A percentile compares a stretch with the other conserved stretches of the same genome.
phyloP scores from a whole-genome alignment of 176 grass and related monocot species.

The Phragmites australis region DNA sequence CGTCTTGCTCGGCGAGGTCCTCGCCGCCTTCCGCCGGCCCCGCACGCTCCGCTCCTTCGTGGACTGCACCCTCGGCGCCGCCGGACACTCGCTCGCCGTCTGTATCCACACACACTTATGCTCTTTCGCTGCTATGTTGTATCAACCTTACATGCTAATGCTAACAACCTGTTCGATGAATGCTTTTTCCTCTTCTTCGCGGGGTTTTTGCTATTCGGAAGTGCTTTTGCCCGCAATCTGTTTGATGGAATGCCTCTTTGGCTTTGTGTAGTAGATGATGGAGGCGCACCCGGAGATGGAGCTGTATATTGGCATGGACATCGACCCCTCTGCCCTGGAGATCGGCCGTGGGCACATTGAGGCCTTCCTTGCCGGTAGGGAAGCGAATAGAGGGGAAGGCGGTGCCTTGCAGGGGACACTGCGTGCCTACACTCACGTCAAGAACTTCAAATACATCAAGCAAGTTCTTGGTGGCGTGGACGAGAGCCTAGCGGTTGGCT shows the following conservation, averaged over 20 bases:
- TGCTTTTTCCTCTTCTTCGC: not conserved
- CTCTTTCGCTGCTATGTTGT: not conserved
- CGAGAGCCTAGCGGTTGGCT: conserved; percentile 25
- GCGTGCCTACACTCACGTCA: conserved; percentile 53
- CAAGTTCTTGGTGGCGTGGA: conserved; percentile 50
- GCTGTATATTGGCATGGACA: conserved; percentile 84
- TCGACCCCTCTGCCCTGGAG: conserved; percentile 68
- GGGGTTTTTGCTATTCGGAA: not conserved
- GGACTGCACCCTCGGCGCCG: conserved; percentile 92
- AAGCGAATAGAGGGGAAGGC: not conserved
- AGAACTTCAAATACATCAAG: conserved; percentile 93
- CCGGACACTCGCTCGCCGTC: conserved; percentile 76
- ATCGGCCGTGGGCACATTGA: conserved; percentile 61
- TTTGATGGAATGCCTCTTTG: conserved; percentile 41
- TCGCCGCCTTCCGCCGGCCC: conserved; percentile 55
- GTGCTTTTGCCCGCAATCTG: conserved; percentile 4
- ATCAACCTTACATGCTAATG: not conserved
- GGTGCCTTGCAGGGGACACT: conserved; percentile 34
- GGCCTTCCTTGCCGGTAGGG: conserved; percentile 39
- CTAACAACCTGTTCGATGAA: not conserved
- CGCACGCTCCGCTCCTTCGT: conserved; percentile 76
- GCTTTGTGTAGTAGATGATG: conserved; percentile 60
- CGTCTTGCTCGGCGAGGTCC: conserved; percentile 76
- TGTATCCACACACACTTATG: not conserved
- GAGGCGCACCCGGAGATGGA: conserved; percentile 88